Percentiles rank a stretch among this genome's conserved stretches.
phyloP scores from a whole-genome alignment of 2,329 filamentous ascomycete species.

The Alternaria triticimaculans region DNA sequence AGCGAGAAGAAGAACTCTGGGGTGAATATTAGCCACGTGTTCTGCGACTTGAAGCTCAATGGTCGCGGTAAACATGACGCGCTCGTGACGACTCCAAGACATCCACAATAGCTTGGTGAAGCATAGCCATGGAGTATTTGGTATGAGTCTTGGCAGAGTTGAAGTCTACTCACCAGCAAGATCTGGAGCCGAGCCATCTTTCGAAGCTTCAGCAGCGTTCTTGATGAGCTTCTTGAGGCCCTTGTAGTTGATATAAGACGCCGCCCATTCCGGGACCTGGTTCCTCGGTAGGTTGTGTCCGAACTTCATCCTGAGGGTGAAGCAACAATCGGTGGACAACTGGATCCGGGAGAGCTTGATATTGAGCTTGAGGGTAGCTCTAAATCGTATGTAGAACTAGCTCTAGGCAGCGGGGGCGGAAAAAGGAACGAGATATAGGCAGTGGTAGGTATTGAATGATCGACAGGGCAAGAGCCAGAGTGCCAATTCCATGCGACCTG shows the following conservation, averaged over 20 bases:
- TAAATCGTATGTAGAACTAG: not conserved
- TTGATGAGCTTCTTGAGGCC: constrained; percentile 96
- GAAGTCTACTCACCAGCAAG: constrained; percentile 74
- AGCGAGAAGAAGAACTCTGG: constrained; percentile 96
- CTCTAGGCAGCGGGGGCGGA: constrained; percentile 16
- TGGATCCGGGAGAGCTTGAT: not conserved
- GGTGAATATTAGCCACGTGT: constrained; percentile 8
- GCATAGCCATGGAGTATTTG: not conserved
- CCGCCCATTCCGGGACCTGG: constrained; percentile 86
- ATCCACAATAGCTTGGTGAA: not conserved
- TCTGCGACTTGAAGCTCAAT: not conserved
- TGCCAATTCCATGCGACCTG: constrained; percentile 22
- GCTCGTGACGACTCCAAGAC: not conserved
- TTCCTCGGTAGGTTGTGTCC: constrained; percentile 72
- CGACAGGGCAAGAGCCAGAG: constrained; percentile 12
- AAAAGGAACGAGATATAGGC: constrained; percentile 18
- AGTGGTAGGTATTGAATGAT: constrained; percentile 15
- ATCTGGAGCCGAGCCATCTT: constrained; percentile 78
- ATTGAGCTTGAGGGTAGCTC: not conserved
- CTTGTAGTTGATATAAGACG: constrained; percentile 88
- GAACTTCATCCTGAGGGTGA: constrained; percentile 52
- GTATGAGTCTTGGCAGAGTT: not conserved
- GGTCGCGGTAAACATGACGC: not conserved
- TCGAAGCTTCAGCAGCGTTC: constrained; percentile 69
- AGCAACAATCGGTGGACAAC: not conserved